These are phyloP conservation scores for Sclerotinia trifoliorum DNA, from an alignment of 2,329 filamentous ascomycete genomes.

Conservation along the genomic window DNA sequence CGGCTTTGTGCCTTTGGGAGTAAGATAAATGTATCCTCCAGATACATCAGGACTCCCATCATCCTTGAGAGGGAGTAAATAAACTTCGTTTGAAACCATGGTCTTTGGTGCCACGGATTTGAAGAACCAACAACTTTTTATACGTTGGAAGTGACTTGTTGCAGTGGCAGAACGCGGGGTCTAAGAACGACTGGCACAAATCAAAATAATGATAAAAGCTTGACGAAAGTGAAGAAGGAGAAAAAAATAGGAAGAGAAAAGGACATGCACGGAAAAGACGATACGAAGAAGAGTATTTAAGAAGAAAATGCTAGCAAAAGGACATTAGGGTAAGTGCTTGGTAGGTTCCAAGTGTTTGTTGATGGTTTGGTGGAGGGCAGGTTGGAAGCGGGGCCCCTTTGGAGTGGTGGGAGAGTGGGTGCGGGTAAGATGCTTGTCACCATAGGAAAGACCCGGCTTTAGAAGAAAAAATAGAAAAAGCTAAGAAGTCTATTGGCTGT, in stretches of 20 bases:
- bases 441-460: slow-evolving; percentile 16
- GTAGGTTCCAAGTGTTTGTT: slow-evolving; percentile 14
- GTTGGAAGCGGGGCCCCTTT: slow-evolving; percentile 21
- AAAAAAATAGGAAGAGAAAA: not conserved
- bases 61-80: slow-evolving; percentile 87
- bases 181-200: not conserved
- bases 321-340: slow-evolving; percentile 1
- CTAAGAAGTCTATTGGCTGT: not conserved
- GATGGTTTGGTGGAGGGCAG: slow-evolving; percentile 18
- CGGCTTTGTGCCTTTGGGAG: slow-evolving; percentile 68
- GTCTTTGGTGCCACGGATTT: slow-evolving; percentile 55
- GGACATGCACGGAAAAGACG: not conserved
- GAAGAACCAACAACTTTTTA: slow-evolving; percentile 6
- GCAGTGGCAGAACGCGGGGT: not conserved
- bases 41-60: slow-evolving; percentile 87
- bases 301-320: slow-evolving; percentile 4
- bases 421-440: slow-evolving; percentile 6
- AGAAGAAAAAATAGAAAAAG: not conserved
- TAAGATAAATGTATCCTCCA: slow-evolving; percentile 88
- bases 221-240: not conserved
- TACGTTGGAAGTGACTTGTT: not conserved
- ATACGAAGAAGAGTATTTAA: not conserved
- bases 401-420: slow-evolving; percentile 9
- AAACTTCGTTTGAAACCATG: slow-evolving; percentile 70
- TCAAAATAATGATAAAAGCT: not conserved